A percentile compares a stretch with the other conserved stretches of the same genome.
Conservation (phyloP, 2,329 filamentous ascomycete species). For the Setomelanomma holmii region DNA sequence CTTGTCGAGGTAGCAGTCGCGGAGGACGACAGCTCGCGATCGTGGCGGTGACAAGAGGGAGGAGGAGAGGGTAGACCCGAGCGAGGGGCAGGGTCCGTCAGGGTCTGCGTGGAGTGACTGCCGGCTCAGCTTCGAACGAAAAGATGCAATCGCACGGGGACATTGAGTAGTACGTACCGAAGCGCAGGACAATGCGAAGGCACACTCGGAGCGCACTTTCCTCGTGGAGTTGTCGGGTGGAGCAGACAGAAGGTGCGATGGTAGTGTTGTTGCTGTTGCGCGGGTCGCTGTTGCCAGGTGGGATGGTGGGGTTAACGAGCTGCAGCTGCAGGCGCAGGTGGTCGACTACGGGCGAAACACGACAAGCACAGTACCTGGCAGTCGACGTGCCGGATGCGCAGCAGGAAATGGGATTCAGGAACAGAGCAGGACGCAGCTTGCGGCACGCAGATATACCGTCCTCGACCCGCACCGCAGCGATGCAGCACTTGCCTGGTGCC, state of each 20-base stretch:
- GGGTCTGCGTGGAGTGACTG: constrained; percentile 5
- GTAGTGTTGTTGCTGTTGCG: constrained; percentile 10
- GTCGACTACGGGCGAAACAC: constrained; percentile 1
- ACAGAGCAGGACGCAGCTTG: constrained; percentile 3
- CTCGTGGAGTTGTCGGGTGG: neutral
- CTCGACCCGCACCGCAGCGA: neutral
- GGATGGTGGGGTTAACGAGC: constrained; percentile 5
- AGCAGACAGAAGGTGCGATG: constrained; percentile 9
- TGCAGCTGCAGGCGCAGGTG: neutral
- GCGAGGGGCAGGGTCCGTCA: constrained; percentile 7
- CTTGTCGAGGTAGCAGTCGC: neutral
- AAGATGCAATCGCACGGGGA: neutral
- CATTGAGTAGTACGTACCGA: neutral
- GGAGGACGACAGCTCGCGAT: neutral
- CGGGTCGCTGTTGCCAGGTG: constrained; percentile 9
- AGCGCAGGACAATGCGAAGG: neutral
- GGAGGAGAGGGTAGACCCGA: constrained; percentile 2
- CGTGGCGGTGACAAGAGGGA: neutral
- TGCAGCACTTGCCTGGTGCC: constrained; percentile 17
- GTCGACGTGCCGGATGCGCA: too few relatives aligned
- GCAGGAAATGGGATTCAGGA: neutral
- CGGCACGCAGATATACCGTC: constrained; percentile 15
- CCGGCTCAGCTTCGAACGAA: too few relatives aligned
- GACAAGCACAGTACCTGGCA: neutral
- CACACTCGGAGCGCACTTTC: neutral